These are phyloP conservation scores for Mycena olivaceomarginata DNA, from an alignment of 768 basidiomycete genomes.

Conservation along the genomic window DNA sequence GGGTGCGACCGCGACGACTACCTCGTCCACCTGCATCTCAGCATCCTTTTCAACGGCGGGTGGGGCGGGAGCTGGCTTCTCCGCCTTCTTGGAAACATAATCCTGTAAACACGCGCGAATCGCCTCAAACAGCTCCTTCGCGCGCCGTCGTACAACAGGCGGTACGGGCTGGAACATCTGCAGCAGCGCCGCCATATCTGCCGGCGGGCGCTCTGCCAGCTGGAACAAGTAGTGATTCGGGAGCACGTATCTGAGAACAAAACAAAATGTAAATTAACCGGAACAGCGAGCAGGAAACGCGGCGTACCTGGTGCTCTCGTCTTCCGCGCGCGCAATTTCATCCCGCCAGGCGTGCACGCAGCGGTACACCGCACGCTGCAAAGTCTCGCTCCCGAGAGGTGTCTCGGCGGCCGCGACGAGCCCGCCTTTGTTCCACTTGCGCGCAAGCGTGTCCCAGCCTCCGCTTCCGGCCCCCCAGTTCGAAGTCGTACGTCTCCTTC, in stretches of 20 bases:
- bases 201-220: constrained; percentile 82
- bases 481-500: constrained; percentile 81
- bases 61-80: constrained; percentile 17
- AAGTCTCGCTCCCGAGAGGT: constrained; percentile 57
- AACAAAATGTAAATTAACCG: neutral
- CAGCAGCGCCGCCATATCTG: constrained; percentile 78
- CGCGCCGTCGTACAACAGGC: constrained; percentile 76
- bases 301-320: constrained; percentile 87
- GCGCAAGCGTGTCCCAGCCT: constrained; percentile 88
- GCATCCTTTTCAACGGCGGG: constrained; percentile 25
- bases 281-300: neutral
- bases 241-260: constrained; percentile 73
- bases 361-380: constrained; percentile 80
- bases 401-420: constrained; percentile 62
- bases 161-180: constrained; percentile 77
- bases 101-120: constrained; percentile 71
- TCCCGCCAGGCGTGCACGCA: constrained; percentile 92
- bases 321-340: constrained; percentile 83
- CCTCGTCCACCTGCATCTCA: constrained; percentile 36
- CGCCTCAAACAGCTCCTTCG: constrained; percentile 79
- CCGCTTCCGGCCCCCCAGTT: constrained; percentile 77
- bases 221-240: constrained; percentile 85
- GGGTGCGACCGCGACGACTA: constrained; percentile 17
- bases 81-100: constrained; percentile 45
- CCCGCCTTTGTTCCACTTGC: constrained; percentile 87